Evolutionary conservation across 2,329 filamentous ascomycete genomes (phyloP).

Genomic region (Pyricularia sp.): DNA sequence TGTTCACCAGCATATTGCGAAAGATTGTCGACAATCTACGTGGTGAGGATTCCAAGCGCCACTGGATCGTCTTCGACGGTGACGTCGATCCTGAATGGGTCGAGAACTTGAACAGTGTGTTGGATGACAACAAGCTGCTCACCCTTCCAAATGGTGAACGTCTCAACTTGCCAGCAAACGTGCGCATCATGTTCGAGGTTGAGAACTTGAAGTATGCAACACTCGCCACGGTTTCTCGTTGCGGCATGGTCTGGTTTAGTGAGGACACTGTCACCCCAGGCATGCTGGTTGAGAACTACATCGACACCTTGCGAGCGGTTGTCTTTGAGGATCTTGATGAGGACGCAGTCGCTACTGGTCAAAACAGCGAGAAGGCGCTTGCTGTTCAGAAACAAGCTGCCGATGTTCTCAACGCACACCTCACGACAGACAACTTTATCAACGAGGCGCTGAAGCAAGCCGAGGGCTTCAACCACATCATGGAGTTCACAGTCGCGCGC

Average conservation of each 20-base stretch:
- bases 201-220: conserved; percentile 96
- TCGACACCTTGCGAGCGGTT: conserved; percentile 67
- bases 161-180: conserved; percentile 84
- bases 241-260: conserved; percentile 99
- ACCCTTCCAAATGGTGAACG: conserved; percentile 96
- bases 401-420: conserved; percentile 60
- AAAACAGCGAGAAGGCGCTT: conserved; percentile 65
- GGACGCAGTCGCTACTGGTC: conserved; percentile 64
- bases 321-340: conserved; percentile 94
- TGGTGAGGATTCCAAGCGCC: conserved; percentile 89
- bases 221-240: conserved; percentile 95
- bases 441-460: conserved; percentile 64
- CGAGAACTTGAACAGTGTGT: conserved; percentile 97
- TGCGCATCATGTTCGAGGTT: conserved; percentile 99
- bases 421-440: conserved; percentile 72
- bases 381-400: conserved; percentile 69
- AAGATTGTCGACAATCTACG: conserved; percentile 98
- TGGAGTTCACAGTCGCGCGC: conserved; percentile 90
- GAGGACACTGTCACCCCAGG: conserved; percentile 87
- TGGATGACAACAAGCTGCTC: conserved; percentile 97
- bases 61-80: conserved; percentile 99
- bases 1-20: conserved; percentile 93
- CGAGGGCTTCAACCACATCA: conserved; percentile 78
- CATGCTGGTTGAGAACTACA: conserved; percentile 89
- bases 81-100: conserved; percentile 99